Evolutionary conservation across 768 basidiomycete species (phyloP).

Genomic region (Coprinopsis cinerea): DNA sequence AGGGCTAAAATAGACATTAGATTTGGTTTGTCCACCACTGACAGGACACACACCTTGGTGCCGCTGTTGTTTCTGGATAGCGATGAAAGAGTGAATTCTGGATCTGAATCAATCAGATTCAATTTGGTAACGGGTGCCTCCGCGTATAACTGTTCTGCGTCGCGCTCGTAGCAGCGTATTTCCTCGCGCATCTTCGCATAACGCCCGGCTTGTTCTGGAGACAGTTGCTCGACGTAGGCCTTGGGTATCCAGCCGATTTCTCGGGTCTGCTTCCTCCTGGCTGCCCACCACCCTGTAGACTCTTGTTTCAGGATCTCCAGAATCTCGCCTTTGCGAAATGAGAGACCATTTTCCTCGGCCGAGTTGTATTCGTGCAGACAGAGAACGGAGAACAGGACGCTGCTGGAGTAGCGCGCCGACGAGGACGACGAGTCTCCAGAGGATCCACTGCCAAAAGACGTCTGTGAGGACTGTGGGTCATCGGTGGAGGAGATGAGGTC

Average conservation of each 20-base stretch:
- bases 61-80: background rate
- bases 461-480: slow-evolving; percentile 26
- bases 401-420: slow-evolving; percentile 22
- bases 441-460: slow-evolving; percentile 24
- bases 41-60: background rate
- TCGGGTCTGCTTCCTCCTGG: slow-evolving; percentile 47
- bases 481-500: slow-evolving; percentile 23
- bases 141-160: slow-evolving; percentile 39
- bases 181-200: slow-evolving; percentile 39
- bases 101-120: slow-evolving; percentile 21
- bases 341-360: slow-evolving; percentile 53
- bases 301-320: slow-evolving; percentile 64
- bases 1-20: slow-evolving; percentile 5
- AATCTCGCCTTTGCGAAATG: slow-evolving; percentile 62
- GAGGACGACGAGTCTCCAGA: slow-evolving; percentile 23
- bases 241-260: slow-evolving; percentile 73
- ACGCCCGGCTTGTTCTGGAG: slow-evolving; percentile 44
- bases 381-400: slow-evolving; percentile 45
- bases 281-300: slow-evolving; percentile 79
- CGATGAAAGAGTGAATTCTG: slow-evolving; percentile 9
- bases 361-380: slow-evolving; percentile 67
- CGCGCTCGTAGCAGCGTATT: slow-evolving; percentile 40
- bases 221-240: slow-evolving; percentile 56
- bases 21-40: background rate
- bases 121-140: slow-evolving; percentile 28